These are phyloP conservation scores for Oldenlandia corymbosa DNA, from an alignment of 257 asterid genomes.

Conservation along the genomic window DNA sequence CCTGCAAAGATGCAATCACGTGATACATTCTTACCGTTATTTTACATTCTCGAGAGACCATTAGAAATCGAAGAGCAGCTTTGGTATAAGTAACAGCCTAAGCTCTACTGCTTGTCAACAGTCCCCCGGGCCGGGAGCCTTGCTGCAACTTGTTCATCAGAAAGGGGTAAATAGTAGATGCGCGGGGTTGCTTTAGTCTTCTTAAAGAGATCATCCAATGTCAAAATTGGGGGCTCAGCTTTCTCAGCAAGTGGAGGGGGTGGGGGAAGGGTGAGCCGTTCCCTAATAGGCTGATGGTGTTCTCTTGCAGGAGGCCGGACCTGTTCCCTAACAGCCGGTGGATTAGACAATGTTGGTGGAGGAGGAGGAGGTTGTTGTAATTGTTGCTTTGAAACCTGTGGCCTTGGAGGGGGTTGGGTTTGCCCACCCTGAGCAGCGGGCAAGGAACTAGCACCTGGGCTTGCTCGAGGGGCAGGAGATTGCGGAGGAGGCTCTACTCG, in stretches of 20 bases:
- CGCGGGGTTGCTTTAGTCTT: slow-evolving; percentile 80
- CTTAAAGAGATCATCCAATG: slow-evolving; percentile 78
- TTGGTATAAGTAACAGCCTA: slow-evolving; percentile 34
- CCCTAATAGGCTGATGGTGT: slow-evolving; percentile 47
- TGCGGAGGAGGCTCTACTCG: slow-evolving; percentile 50
- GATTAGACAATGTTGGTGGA: slow-evolving; percentile 33
- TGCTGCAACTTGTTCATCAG: slow-evolving; percentile 71
- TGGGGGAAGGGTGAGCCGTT: slow-evolving; percentile 57
- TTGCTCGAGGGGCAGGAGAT: slow-evolving; percentile 39
- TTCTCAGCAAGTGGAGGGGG: slow-evolving; percentile 77
- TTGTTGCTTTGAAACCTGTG: slow-evolving; percentile 43
- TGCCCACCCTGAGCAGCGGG: slow-evolving; percentile 24
- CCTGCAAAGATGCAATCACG: slow-evolving; percentile 81
- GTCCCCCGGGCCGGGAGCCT: slow-evolving; percentile 55
- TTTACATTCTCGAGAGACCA: slow-evolving; percentile 39
- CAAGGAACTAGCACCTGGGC: slow-evolving; percentile 20
- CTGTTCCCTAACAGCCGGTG: slow-evolving; percentile 37
- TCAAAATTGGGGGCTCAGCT: slow-evolving; percentile 68
- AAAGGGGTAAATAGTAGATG: slow-evolving; percentile 71
- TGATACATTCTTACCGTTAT: slow-evolving; percentile 52
- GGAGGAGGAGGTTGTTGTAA: slow-evolving; percentile 46
- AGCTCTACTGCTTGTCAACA: slow-evolving; percentile 61
- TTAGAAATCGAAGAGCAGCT: slow-evolving; percentile 40
- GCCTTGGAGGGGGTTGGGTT: slow-evolving; percentile 53
- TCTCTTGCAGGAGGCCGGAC: slow-evolving; percentile 37